Percentiles rank a stretch among this genome's conserved stretches.
phyloP scores from a whole-genome alignment of 257 asterid genomes.

The Nicotiana obtusifolia region DNA sequence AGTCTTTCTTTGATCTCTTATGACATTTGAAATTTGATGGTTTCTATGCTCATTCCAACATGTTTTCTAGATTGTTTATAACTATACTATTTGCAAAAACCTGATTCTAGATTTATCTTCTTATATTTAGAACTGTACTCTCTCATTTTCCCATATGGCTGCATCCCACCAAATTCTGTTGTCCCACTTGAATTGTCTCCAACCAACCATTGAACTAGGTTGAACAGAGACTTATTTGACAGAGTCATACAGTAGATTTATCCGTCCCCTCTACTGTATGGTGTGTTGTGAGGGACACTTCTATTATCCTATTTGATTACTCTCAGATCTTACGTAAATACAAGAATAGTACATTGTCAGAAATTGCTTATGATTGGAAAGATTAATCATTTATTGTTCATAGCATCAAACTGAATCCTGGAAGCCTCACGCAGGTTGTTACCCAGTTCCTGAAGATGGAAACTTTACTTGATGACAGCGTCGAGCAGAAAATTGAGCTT shows the following conservation, averaged over 20 bases:
- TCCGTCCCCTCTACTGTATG: background rate
- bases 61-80: slow-evolving; percentile 6
- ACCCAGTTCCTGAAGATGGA: slow-evolving; percentile 95
- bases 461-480: slow-evolving; percentile 82
- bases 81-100: background rate
- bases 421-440: slow-evolving; percentile 56
- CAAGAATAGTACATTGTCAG: background rate
- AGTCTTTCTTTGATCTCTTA: slow-evolving; percentile 8
- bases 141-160: background rate
- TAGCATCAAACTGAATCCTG: slow-evolving; percentile 18
- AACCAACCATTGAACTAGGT: slow-evolving; percentile 3
- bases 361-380: background rate
- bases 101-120: background rate
- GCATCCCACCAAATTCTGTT: background rate
- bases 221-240: background rate
- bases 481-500: slow-evolving; percentile 61
- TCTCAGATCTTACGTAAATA: background rate
- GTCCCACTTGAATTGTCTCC: background rate
- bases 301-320: background rate
- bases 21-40: background rate
- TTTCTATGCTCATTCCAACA: slow-evolving; percentile 1
- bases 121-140: background rate
- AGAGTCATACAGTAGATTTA: background rate
- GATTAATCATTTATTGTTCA: slow-evolving; percentile 3
- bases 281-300: background rate